Evolutionary conservation across 192 early-diverging fungal species (phyloP).

Genomic region (Jimgerdemannia flammicorona): DNA sequence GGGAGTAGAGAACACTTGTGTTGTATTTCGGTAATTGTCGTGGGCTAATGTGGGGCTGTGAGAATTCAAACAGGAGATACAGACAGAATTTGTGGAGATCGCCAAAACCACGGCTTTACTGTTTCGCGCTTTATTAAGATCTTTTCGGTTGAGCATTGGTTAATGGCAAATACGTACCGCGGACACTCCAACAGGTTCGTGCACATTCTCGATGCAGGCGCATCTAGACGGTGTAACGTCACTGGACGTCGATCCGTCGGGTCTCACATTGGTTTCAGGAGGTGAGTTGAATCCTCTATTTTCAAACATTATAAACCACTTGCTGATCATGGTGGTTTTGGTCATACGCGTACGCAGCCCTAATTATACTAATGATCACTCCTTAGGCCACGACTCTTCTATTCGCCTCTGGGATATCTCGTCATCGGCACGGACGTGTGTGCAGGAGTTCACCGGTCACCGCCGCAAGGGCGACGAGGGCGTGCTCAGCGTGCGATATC

Average conservation of each 20-base stretch:
- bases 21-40: not conserved
- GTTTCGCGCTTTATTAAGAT: too few relatives aligned
- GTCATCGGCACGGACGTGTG: constrained; percentile 45
- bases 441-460: constrained; percentile 73
- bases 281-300: constrained; percentile 32
- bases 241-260: constrained; percentile 61
- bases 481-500: constrained; percentile 60
- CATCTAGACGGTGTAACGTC: constrained; percentile 67
- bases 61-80: too few relatives aligned
- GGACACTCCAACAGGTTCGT: constrained; percentile 40
- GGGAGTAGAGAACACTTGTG: not conserved
- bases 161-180: too few relatives aligned
- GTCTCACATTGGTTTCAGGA: constrained; percentile 59
- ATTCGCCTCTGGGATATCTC: constrained; percentile 75
- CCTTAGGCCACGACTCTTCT: constrained; percentile 69
- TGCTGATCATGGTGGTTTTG: too few relatives aligned
- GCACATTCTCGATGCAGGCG: constrained; percentile 57
- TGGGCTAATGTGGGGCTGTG: too few relatives aligned
- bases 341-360: too few relatives aligned
- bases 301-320: not conserved
- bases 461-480: constrained; percentile 73
- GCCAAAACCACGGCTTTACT: too few relatives aligned
- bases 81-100: too few relatives aligned
- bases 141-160: too few relatives aligned
- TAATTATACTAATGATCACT: not conserved